Base-by-base conservation (phyloP, 208 protist species). In the Trypanosoma boissoni region DNA sequence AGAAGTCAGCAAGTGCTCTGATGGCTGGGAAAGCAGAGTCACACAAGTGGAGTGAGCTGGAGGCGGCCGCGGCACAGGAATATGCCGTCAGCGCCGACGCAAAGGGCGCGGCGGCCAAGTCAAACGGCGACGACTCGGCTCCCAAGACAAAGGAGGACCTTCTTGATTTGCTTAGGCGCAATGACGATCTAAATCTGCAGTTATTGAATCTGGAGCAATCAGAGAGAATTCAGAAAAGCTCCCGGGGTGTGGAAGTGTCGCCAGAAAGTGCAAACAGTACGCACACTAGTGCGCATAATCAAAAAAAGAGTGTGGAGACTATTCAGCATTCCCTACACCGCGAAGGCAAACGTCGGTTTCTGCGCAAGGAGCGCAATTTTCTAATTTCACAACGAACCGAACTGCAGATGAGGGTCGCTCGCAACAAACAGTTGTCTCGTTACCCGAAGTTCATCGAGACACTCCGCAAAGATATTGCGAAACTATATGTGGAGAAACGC, bases 401-500 rank as follows among this genome's bases (percentile, higher is more conserved):
- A 42, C 67, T 92, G 36, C 67, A 68, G 28, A 59, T 60, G 46
- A 62, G 77, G 4, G 51, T 88, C 9, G 32, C 41, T 0, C 32
- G 58, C 43, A 82, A 85, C 55, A 78, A 75, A 28, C 68, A 56
- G 32, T 63, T 81, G n/a, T 41, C 55, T 28, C 60, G 64, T 55
- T 88, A 83, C 61, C 52, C 64, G 41, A 36, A 72, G 16, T 49
- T 86, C 27, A 74, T 87, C 14, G 68, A 81, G 44, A 53, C 60
- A 14, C 70, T 65, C 23, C 83, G 80, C 54, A 26, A 68, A 43
- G 78, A 92, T 54, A 85, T 92, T 36, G 46, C 57, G 12, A 53
- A 51, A 27, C 70, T 86, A 37, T 67, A 27, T 5, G 73, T 85
- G 31, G 78, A 88, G 49, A 64, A 86, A 53, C 78, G 80, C 27